phyloP scores from a whole-genome alignment of 345 rosid genomes.

The Physaria fendleri region DNA sequence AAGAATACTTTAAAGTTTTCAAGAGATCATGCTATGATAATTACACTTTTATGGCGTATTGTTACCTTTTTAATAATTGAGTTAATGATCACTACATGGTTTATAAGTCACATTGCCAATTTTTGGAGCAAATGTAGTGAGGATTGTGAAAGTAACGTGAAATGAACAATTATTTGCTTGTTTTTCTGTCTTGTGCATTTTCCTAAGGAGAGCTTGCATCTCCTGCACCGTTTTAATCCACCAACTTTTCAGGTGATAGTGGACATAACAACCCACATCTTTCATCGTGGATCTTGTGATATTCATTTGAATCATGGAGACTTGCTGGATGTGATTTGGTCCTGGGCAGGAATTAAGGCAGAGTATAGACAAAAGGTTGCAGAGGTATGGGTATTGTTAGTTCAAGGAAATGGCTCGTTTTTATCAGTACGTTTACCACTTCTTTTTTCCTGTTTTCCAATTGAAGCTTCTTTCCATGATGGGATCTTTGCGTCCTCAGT shows the following conservation, averaged over 20 bases:
- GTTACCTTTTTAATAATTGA: neutral
- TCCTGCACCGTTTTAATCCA: neutral
- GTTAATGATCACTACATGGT: neutral
- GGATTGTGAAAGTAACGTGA: neutral
- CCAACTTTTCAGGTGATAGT: constrained; percentile 51
- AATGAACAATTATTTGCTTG: neutral
- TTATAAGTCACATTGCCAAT: neutral
- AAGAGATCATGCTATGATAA: constrained; percentile 3
- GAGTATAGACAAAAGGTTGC: constrained; percentile 86
- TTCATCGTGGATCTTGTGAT: constrained; percentile 57
- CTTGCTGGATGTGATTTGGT: constrained; percentile 86
- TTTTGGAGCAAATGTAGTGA: neutral
- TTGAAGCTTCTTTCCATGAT: constrained; percentile 87
- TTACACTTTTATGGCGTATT: neutral
- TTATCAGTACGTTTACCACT: constrained; percentile 19
- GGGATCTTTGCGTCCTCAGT: constrained; percentile 86
- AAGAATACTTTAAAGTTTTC: neutral
- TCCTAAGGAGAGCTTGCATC: constrained; percentile 3
- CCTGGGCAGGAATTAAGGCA: constrained; percentile 85
- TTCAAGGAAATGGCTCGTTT: constrained; percentile 6
- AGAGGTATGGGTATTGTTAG: constrained; percentile 48
- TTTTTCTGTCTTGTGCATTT: neutral
- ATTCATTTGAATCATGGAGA: constrained; percentile 93
- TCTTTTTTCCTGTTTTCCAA: constrained; percentile 8
- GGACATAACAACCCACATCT: constrained; percentile 60